phyloP scores from a whole-genome alignment of 2,329 filamentous ascomycete genomes.

The Alternaria triticimaculans region DNA sequence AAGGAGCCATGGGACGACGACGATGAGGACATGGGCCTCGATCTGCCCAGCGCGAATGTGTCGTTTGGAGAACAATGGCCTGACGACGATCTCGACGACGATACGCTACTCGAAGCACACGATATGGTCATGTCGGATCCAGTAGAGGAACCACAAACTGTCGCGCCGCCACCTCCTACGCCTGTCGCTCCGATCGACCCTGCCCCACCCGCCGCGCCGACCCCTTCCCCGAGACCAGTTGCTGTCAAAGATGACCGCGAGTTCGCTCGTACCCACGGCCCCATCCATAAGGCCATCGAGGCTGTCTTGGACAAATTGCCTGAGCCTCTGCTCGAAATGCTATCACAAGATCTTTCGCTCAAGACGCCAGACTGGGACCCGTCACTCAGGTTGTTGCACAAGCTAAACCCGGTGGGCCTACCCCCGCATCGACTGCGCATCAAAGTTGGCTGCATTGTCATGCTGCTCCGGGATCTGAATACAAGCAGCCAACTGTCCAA shows the following conservation, averaged over 20 bases:
- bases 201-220: not conserved
- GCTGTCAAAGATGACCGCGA: constrained; percentile 20
- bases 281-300: constrained; percentile 38
- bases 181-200: not conserved
- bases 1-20: constrained; percentile 46
- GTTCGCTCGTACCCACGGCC: constrained; percentile 40
- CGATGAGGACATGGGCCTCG: constrained; percentile 11
- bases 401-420: constrained; percentile 39
- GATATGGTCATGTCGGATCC: constrained; percentile 37
- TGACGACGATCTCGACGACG: constrained; percentile 45
- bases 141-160: constrained; percentile 12
- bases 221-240: not conserved
- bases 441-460: constrained; percentile 43
- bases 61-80: constrained; percentile 24
- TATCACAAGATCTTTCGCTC: constrained; percentile 40
- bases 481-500: constrained; percentile 41
- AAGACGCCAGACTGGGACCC: constrained; percentile 34
- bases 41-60: constrained; percentile 15
- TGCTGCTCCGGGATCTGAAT: constrained; percentile 36
- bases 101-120: constrained; percentile 38
- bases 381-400: constrained; percentile 34
- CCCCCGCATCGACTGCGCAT: constrained; percentile 45
- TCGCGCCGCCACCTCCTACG: constrained; percentile 1
- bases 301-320: constrained; percentile 31
- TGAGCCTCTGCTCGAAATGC: constrained; percentile 37